These are phyloP conservation scores for Dunaliella sp. DNA, from an alignment of 139 green algal genomes.

Conservation along the genomic window DNA sequence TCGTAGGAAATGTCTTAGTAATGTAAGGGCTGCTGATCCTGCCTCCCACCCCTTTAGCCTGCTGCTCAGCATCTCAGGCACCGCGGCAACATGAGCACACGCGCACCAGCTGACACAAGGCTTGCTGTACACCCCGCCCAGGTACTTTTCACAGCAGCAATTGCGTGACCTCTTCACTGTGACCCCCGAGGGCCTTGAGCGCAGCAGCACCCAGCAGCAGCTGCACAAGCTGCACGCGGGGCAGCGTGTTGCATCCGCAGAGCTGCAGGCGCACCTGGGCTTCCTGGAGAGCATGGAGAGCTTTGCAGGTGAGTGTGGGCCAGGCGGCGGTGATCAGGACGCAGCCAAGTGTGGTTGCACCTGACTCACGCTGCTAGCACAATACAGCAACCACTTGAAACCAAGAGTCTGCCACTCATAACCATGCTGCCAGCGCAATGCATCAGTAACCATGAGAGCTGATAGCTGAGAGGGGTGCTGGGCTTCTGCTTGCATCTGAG, in stretches of 20 bases:
- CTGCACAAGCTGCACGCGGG: conserved; percentile 65
- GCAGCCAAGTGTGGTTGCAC: no score
- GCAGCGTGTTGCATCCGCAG: conserved; percentile 42
- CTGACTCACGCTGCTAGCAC: no score
- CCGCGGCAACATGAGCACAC: no score
- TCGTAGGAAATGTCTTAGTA: no score
- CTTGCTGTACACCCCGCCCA: neutral
- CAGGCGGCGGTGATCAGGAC: no score
- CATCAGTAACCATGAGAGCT: no score
- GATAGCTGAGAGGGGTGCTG: no score
- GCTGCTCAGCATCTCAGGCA: no score
- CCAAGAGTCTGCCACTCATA: no score
- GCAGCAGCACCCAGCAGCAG: conserved; percentile 62
- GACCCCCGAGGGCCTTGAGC: conserved; percentile 46
- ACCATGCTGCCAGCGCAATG: no score
- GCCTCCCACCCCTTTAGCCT: neutral
- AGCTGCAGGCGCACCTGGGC: conserved; percentile 52
- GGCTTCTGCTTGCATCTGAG: no score
- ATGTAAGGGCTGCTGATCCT: neutral
- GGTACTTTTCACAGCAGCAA: conserved; percentile 63
- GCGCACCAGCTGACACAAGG: neutral
- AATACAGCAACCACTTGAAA: no score
- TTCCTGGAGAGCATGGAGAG: conserved; percentile 36
- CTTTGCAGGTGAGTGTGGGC: conserved; percentile 40
- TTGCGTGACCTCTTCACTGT: conserved; percentile 78